A percentile compares a stretch with the other conserved stretches of the same genome.
Conservation (phyloP, 257 asterid genomes). For the Gynochthodes officinalis region DNA sequence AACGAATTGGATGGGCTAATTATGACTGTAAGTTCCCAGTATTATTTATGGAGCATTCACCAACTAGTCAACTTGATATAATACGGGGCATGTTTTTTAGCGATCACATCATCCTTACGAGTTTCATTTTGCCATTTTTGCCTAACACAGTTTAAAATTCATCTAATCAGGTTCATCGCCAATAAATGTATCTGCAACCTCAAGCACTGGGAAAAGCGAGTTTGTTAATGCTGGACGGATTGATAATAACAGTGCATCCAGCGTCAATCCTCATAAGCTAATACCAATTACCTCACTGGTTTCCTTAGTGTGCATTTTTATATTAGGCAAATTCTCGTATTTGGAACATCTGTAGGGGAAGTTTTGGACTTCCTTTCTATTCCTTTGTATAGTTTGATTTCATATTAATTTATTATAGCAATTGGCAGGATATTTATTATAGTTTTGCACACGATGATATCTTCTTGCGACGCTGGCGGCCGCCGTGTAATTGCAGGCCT, state of each 20-base stretch:
- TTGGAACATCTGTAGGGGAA: constrained; percentile 32
- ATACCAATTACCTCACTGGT: constrained; percentile 21
- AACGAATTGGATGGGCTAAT: constrained; percentile 85
- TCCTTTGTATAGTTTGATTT: constrained; percentile 7
- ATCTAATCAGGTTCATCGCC: constrained; percentile 55
- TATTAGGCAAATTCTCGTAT: constrained; percentile 35
- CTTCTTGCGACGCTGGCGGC: background rate
- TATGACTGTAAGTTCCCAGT: constrained; percentile 74
- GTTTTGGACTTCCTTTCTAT: background rate
- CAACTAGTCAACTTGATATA: background rate
- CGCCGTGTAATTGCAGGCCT: background rate
- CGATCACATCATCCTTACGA: background rate
- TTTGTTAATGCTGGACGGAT: constrained; percentile 69
- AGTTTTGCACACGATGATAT: background rate
- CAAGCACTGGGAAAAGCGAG: constrained; percentile 56
- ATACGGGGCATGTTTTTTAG: background rate
- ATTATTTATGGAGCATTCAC: background rate
- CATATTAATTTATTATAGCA: constrained; percentile 10
- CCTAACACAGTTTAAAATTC: background rate
- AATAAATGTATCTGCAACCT: constrained; percentile 69
- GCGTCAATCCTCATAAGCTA: constrained; percentile 20
- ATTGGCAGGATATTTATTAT: background rate
- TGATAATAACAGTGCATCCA: constrained; percentile 28
- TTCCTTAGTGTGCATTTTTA: constrained; percentile 41
- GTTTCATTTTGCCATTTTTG: background rate